A percentile compares a stretch with the other conserved stretches of the same genome.
These are phyloP conservation scores for Warburgia ugandensis DNA, from an alignment of 164 flowering plant species.

Conservation along the genomic window DNA sequence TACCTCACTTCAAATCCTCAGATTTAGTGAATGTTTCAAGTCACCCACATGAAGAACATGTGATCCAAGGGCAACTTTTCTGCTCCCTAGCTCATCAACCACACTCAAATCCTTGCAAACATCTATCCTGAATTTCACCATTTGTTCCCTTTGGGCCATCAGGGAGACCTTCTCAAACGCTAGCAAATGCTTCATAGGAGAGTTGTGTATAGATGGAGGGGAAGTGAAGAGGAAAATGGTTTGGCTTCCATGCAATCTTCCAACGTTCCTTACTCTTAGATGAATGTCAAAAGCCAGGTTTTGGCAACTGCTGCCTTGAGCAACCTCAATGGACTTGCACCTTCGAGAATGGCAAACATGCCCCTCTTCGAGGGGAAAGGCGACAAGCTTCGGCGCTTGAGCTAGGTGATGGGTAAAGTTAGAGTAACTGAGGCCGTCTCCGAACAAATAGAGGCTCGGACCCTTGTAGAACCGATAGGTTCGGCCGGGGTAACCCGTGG, in stretches of 20 bases:
- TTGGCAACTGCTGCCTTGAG: slow-evolving; percentile 35
- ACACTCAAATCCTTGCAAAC: slow-evolving; percentile 86
- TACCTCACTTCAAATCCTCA: slow-evolving; percentile 37
- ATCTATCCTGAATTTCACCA: slow-evolving; percentile 65
- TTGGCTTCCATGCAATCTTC: slow-evolving; percentile 53
- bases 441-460: slow-evolving; percentile 58
- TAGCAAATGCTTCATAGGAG: slow-evolving; percentile 78
- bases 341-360: slow-evolving; percentile 48
- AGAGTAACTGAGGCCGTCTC: slow-evolving; percentile 85
- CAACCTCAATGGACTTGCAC: slow-evolving; percentile 58
- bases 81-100: slow-evolving; percentile 68
- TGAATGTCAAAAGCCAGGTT: slow-evolving; percentile 53
- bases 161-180: slow-evolving; percentile 73
- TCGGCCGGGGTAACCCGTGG: slow-evolving; percentile 84
- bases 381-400: slow-evolving; percentile 51
- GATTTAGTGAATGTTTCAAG: slow-evolving; percentile 55
- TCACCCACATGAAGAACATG: slow-evolving; percentile 76
- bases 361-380: slow-evolving; percentile 52
- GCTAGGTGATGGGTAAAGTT: slow-evolving; percentile 45
- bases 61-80: slow-evolving; percentile 65
- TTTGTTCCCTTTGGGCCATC: slow-evolving; percentile 23
- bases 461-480: slow-evolving; percentile 90
- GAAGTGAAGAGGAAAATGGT: slow-evolving; percentile 62
- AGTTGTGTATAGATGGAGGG: slow-evolving; percentile 64
- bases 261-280: slow-evolving; percentile 54